Base-by-base conservation (phyloP, 257 asterid genomes). In the Euphrasia confusa region DNA sequence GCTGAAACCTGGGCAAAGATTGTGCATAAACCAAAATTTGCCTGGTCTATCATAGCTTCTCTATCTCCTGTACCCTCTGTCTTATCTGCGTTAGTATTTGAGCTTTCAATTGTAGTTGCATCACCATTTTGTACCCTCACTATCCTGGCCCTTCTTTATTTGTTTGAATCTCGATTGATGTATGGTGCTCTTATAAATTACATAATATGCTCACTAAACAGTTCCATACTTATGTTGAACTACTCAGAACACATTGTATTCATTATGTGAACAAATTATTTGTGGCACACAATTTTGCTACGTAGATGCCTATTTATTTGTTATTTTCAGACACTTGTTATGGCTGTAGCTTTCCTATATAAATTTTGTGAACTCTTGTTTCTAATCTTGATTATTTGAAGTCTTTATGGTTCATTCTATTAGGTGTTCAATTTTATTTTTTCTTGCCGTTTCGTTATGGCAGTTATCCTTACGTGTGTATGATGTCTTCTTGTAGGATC, bases 401-500 rank as follows among this genome's bases (percentile, higher is more conserved):
- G 15, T 52, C 55, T 61, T 58, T 45, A n/a, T 28, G 47, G 14
- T 44, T n/a, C 28, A 2, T 37, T 17, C 40, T 33, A 28, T 26
- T 27, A 52, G 58, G 30, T 35, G 8, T 63, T 42, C 45, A 24
- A 15, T 47, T 71, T 58, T 42, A 61, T 37, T 8, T 10, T 10
- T 26, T 71, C 42, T 24, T 33, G 60, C 59, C 37, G 52, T 49
- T 54, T 45, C 65, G 27, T 48, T 53, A 13, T 60, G 66, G 58
- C 52, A 45, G 53, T 30, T 48, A 58, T 39, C 37, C 75, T 49
- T 54, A 40, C 53, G 66, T 54, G 26, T 47, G 71, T 61, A 44
- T 40, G 12, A 48, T 76, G 72, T 63, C 71, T 69, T 52, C 75
- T 64, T 78, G 79, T 86, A 93, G 99, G 97, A 89, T 79, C 81